phyloP scores from a whole-genome alignment of 169 alveolate genomes.

The Plasmodium gaboni region DNA sequence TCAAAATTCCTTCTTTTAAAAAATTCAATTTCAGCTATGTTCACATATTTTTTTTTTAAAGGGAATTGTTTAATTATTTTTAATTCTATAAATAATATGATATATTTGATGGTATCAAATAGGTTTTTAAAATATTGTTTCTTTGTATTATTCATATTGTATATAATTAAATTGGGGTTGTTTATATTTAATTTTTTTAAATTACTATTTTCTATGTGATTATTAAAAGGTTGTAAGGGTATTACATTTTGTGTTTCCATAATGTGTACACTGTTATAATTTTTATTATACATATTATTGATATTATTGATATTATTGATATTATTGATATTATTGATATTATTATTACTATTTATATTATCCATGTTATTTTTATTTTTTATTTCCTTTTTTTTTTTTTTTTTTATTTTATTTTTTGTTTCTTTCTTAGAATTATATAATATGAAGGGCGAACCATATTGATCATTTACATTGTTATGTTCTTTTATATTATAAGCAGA shows the following conservation, averaged over 20 bases:
- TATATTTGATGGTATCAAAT: constrained; percentile 24
- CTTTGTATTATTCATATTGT: not conserved
- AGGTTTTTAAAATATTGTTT: not conserved
- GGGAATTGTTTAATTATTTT: constrained; percentile 17
- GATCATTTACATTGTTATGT: no score
- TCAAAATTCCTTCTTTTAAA: constrained; percentile 50
- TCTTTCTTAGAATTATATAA: not conserved
- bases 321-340: not conserved
- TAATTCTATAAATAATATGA: constrained; percentile 36
- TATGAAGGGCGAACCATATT: no score
- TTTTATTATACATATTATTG: no score
- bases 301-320: no score
- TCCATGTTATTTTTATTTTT: not conserved
- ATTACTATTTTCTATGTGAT: constrained; percentile 8
- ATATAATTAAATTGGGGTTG: not conserved
- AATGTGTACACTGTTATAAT: no score
- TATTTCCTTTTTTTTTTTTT: not conserved
- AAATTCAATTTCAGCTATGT: constrained; percentile 33
- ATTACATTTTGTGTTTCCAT: not conserved
- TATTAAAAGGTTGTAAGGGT: constrained; percentile 3
- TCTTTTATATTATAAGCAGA: no score
- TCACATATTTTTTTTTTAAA: constrained; percentile 18
- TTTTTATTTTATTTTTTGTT: not conserved
- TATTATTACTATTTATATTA: not conserved
- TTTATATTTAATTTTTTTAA: constrained; percentile 22